Conservation (phyloP, 257 asterid species). For the Gentiana macrophylla region DNA sequence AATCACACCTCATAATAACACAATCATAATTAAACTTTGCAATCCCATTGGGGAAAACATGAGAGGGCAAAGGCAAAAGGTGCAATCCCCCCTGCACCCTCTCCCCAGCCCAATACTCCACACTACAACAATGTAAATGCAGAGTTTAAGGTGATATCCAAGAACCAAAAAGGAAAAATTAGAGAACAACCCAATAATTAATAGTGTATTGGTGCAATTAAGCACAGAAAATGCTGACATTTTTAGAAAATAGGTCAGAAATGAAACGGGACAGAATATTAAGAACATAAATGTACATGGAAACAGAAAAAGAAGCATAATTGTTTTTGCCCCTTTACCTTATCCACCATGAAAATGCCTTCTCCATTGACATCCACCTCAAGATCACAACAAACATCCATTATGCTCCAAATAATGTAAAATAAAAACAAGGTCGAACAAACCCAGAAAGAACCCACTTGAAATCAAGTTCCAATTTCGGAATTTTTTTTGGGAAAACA, state of each 20-base stretch:
- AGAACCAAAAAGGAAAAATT: too few species aligned
- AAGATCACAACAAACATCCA: constrained; percentile 57
- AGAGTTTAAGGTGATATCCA: too few species aligned
- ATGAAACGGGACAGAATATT: constrained; percentile 2
- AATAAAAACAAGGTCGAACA: constrained; percentile 8
- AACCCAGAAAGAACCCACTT: constrained; percentile 20
- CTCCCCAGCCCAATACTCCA: constrained; percentile 11
- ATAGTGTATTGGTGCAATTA: too few species aligned
- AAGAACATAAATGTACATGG: constrained; percentile 10
- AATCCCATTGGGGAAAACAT: constrained; percentile 13
- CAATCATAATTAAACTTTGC: constrained; percentile 20
- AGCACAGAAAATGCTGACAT: neutral
- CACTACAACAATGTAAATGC: constrained; percentile 14
- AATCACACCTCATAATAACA: constrained; percentile 26
- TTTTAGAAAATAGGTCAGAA: constrained; percentile 4
- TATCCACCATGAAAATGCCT: constrained; percentile 56
- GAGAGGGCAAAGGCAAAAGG: constrained; percentile 7
- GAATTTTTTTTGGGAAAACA: constrained; percentile 9
- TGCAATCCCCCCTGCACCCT: too few species aligned
- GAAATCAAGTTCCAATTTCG: constrained; percentile 31
- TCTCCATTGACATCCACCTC: constrained; percentile 92
- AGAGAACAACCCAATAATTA: too few species aligned
- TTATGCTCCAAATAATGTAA: constrained; percentile 15
- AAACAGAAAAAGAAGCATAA: constrained; percentile 10
- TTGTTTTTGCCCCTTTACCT: constrained; percentile 32